Evolutionary conservation across 2,329 filamentous ascomycete genomes (phyloP).

Genomic region (Aspergillus sp.): DNA sequence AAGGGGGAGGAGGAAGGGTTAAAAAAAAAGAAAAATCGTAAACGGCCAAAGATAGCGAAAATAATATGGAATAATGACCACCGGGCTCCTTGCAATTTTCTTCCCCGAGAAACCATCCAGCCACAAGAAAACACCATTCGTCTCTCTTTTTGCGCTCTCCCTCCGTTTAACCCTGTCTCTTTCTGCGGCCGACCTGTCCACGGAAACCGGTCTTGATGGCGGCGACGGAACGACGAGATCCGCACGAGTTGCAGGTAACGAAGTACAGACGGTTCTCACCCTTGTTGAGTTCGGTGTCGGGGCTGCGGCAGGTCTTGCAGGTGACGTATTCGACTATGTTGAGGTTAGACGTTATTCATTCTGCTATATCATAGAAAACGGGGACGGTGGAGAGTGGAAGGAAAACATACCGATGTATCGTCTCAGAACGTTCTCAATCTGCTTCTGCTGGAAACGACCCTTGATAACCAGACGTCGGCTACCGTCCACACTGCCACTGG

Average conservation of each 20-base stretch:
- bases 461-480: constrained; percentile 94
- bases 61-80: constrained; percentile 12
- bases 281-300: constrained; percentile 95
- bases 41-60: constrained; percentile 15
- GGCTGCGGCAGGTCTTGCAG: constrained; percentile 95
- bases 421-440: constrained; percentile 94
- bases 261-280: constrained; percentile 99
- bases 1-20: background rate
- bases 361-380: background rate
- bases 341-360: background rate
- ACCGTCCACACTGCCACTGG: constrained; percentile 91
- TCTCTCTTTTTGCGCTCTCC: background rate
- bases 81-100: constrained; percentile 6
- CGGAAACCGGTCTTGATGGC: constrained; percentile 99
- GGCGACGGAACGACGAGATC: constrained; percentile 81
- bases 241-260: constrained; percentile 91
- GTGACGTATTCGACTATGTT: constrained; percentile 88
- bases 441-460: constrained; percentile 99
- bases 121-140: background rate
- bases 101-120: constrained; percentile 7
- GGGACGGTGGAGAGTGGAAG: too few species aligned
- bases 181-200: constrained; percentile 97
- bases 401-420: constrained; percentile 80
- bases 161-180: constrained; percentile 73
- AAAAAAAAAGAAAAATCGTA: constrained; percentile 10